Conservation (phyloP, 2,329 filamentous ascomycete genomes). For the Akanthomyces lecanii region DNA sequence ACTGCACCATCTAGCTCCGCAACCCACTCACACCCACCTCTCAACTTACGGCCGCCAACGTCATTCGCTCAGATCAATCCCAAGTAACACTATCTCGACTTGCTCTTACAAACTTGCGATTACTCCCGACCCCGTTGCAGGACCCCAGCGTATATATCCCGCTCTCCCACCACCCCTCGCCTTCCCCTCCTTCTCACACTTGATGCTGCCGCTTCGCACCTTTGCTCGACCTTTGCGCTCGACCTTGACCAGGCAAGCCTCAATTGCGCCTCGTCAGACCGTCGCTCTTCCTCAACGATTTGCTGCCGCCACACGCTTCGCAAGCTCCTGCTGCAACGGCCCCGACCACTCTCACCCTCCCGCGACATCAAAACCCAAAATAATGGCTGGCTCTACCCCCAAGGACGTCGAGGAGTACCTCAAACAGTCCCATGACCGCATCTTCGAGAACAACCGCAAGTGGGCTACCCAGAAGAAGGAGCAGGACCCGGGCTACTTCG, state of each 20-base stretch:
- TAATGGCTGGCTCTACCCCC: slow-evolving; percentile 28
- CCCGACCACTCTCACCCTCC: background rate
- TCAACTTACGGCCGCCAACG: slow-evolving; percentile 7
- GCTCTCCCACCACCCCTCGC: background rate
- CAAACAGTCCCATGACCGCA: slow-evolving; percentile 58
- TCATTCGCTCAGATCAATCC: slow-evolving; percentile 8
- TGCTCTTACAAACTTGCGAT: slow-evolving; percentile 8
- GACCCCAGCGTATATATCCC: background rate
- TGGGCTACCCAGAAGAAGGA: slow-evolving; percentile 59
- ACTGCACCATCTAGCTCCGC: background rate
- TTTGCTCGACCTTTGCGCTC: slow-evolving; percentile 14
- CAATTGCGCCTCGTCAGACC: background rate
- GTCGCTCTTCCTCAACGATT: background rate
- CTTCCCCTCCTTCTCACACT: background rate
- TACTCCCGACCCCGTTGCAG: slow-evolving; percentile 1
- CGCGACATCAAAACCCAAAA: slow-evolving; percentile 9
- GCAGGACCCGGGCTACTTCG: slow-evolving; percentile 62
- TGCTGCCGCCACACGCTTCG: slow-evolving; percentile 3
- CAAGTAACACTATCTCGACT: slow-evolving; percentile 12
- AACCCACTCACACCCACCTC: slow-evolving; percentile 12
- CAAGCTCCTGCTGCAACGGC: slow-evolving; percentile 14
- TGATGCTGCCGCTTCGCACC: slow-evolving; percentile 16
- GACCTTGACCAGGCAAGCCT: slow-evolving; percentile 3
- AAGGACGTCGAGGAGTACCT: slow-evolving; percentile 52
- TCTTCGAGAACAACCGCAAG: slow-evolving; percentile 64